Conservation (phyloP, 805 yeast genomes). For the Pichia paraexigua region DNA sequence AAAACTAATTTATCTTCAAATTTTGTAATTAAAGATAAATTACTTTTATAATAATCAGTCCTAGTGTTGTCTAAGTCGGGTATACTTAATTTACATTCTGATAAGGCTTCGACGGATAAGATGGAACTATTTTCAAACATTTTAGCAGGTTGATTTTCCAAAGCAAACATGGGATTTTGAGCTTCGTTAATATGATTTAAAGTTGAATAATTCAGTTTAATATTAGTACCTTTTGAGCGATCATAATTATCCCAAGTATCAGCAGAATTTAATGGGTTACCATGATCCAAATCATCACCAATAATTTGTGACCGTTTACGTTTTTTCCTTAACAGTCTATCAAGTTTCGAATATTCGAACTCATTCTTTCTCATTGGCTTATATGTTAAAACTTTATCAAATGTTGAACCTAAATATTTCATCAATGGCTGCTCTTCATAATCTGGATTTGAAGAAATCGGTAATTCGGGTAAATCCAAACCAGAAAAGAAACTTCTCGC, state of each 20-base stretch:
- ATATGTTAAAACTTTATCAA: too few species aligned
- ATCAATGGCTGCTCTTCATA: not conserved
- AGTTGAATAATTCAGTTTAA: not conserved
- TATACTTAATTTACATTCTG: not conserved
- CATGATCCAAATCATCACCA: not conserved
- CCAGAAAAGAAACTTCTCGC: too few species aligned
- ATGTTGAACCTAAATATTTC: not conserved
- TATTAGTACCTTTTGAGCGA: not conserved
- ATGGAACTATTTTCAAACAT: not conserved
- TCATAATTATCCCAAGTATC: constrained; percentile 2
- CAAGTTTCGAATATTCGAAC: not conserved
- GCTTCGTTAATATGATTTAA: not conserved
- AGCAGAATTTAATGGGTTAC: not conserved
- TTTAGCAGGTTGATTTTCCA: constrained; percentile 5
- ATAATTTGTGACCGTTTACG: not conserved
- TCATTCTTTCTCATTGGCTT: not conserved
- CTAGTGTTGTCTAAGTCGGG: not conserved
- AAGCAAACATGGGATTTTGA: constrained; percentile 1
- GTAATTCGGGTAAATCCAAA: too few species aligned
- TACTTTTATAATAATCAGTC: not conserved
- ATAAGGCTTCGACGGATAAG: not conserved
- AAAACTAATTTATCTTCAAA: not conserved
- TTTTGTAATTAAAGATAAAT: not conserved
- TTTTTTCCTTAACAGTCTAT: not conserved
- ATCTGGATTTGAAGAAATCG: not conserved